phyloP scores from a whole-genome alignment of 495 filamentous ascomycete species.

The Talaromyces wortmannii region DNA sequence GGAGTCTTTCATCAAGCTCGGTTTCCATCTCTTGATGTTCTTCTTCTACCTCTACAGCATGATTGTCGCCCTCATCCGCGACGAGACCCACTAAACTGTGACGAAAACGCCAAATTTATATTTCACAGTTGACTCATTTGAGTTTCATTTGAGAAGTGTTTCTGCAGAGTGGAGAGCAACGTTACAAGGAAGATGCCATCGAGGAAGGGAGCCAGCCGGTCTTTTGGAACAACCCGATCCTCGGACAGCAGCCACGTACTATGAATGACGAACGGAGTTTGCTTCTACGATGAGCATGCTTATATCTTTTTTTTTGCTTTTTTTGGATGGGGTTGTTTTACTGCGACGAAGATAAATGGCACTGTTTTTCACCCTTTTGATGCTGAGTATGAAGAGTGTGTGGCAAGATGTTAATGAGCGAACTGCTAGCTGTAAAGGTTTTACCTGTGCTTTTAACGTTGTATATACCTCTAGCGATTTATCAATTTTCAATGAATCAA shows the following conservation, averaged over 20 bases:
- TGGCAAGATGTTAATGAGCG: neutral
- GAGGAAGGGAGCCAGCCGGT: neutral
- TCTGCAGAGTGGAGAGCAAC: neutral
- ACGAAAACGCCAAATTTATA: constrained; percentile 32
- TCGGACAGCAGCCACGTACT: neutral
- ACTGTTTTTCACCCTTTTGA: constrained; percentile 18
- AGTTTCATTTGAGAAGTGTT: neutral
- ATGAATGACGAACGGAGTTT: neutral
- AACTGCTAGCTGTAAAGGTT: neutral
- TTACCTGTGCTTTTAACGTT: constrained; percentile 27
- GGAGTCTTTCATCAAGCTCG: constrained; percentile 99
- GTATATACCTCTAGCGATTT: constrained; percentile 40
- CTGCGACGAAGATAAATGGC: constrained; percentile 5
- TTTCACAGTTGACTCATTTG: constrained; percentile 25
- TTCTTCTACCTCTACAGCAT: constrained; percentile 99
- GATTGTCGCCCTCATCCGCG: constrained; percentile 96
- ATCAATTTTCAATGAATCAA: constrained; percentile 14
- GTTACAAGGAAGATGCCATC: neutral
- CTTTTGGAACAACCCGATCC: neutral
- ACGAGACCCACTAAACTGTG: constrained; percentile 73
- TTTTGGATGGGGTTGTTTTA: neutral
- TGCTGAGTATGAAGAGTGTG: constrained; percentile 16
- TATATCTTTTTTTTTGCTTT: constrained; percentile 9
- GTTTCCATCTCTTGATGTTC: constrained; percentile 99
- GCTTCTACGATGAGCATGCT: neutral